phyloP scores from a whole-genome alignment of 169 alveolate genomes.

The Plasmodium berghei region DNA sequence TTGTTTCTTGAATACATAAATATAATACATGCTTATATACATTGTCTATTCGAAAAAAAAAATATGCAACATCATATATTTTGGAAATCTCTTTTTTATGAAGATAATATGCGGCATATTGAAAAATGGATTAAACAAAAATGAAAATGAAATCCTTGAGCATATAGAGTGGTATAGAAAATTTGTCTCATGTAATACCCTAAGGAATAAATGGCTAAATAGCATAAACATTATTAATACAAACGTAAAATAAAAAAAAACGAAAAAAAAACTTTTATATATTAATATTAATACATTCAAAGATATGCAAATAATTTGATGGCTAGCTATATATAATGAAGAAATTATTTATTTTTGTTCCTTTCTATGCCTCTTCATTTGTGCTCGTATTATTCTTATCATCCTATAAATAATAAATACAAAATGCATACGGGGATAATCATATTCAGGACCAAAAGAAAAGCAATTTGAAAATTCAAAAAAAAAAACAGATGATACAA shows the following conservation, averaged over 20 bases:
- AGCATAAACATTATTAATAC: constrained; percentile 43
- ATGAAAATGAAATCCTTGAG: constrained; percentile 41
- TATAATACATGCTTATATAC: no score
- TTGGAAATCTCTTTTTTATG: no score
- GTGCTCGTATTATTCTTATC: not conserved
- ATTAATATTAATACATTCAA: not conserved
- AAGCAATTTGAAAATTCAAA: constrained; percentile 35
- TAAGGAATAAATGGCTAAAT: constrained; percentile 37
- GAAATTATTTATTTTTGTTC: not conserved
- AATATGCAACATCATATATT: no score
- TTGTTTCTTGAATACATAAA: no score
- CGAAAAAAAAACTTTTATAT: constrained; percentile 2
- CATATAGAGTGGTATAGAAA: constrained; percentile 47
- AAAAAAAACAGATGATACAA: constrained; percentile 61
- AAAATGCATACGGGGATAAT: not conserved
- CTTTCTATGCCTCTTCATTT: not conserved
- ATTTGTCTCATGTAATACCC: constrained; percentile 17
- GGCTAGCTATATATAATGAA: not conserved
- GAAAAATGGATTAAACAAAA: constrained; percentile 36
- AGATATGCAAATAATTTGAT: no score
- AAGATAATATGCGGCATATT: constrained; percentile 18
- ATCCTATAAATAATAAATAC: not conserved
- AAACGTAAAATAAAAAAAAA: constrained; percentile 23
- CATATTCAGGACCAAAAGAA: constrained; percentile 48
- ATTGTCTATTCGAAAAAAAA: no score